Base-by-base conservation (phyloP, 1,139 yeast species). In the Debaryomyces sp. region DNA sequence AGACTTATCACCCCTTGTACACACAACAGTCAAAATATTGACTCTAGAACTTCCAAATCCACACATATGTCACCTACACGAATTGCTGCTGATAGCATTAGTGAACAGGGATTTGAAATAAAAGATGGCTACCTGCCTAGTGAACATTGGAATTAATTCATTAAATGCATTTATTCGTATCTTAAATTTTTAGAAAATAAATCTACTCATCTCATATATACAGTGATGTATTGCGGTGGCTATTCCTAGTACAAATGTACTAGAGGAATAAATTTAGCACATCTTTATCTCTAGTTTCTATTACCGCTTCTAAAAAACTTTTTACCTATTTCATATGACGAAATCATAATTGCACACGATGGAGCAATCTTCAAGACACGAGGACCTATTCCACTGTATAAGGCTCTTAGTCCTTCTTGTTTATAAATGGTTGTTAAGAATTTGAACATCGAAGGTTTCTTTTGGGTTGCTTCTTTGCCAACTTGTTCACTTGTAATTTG, bases 311-410 rank as follows among this genome's bases (percentile, higher is more conserved):
- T 67, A 60, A 87, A 81, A 36, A 87, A 71, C 59, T 80, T 81
- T 67, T 95, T 95, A 29, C 96, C 89, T 45, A 92, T 75, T 64
- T 94, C 99, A 66, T 94, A 94, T 40, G 96, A 87, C 2, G 98
- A 89, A 45, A 94, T 92, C 99, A 94, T 95, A 34, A 94, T 94
- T 2, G 99, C 99, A 78, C 99, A 94, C 10, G 97, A 87, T 3
- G 99, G 99, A 0, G 97, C 97, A 37, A 94, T 88, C 62, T 94
- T 94, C 65, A 92, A 71, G 8, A 94, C 81, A 55, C 99, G 77
- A 0, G 98, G 98, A 2, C 82, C 76, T 38, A 91, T 71, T 0
- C 99, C 99, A 35, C 89, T 88, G 63, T 86, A 92, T 17, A 94
- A 71, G 0, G 97, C 95, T 5, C 77, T 62, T 13, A 81, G 43